phyloP scores from a whole-genome alignment of 2,329 filamentous ascomycete genomes.

The Stylonectria norvegica region DNA sequence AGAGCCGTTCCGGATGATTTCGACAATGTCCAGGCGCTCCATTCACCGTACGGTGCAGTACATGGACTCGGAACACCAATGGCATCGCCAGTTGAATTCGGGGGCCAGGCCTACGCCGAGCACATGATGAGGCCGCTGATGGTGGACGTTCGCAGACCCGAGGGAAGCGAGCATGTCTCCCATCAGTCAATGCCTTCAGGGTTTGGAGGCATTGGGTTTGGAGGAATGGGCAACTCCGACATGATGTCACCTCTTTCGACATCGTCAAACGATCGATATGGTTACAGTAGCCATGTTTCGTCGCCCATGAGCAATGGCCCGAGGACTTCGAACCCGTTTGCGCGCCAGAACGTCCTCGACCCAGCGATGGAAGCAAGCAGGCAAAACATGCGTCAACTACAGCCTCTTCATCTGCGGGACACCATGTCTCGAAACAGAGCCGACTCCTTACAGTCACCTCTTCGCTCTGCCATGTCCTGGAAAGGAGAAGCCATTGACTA shows the following conservation, averaged over 20 bases:
- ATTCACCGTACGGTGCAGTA: conserved; percentile 63
- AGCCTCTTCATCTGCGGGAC: conserved; percentile 57
- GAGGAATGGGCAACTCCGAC: conserved; percentile 49
- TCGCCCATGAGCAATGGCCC: conserved; percentile 46
- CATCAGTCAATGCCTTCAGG: conserved; percentile 64
- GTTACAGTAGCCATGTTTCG: conserved; percentile 48
- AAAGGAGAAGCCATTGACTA: conserved; percentile 60
- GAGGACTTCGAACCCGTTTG: conserved; percentile 51
- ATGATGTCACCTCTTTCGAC: conserved; percentile 57
- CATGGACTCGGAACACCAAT: conserved; percentile 49
- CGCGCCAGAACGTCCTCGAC: conserved; percentile 47
- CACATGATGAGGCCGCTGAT: conserved; percentile 66
- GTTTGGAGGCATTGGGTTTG: conserved; percentile 64
- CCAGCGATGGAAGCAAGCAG: conserved; percentile 43
- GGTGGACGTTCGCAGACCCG: conserved; percentile 63
- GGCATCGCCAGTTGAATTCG: conserved; percentile 48
- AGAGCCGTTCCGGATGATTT: conserved; percentile 68
- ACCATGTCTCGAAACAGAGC: conserved; percentile 55
- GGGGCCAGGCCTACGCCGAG: conserved; percentile 49
- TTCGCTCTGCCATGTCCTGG: conserved; percentile 61
- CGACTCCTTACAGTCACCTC: conserved; percentile 56
- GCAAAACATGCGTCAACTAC: conserved; percentile 49
- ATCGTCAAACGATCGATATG: conserved; percentile 52
- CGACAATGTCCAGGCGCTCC: conserved; percentile 65
- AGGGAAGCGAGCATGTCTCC: conserved; percentile 64